These are phyloP conservation scores for Colletotrichum plurivorum DNA, from an alignment of 2,329 filamentous ascomycete species.

Conservation along the genomic window DNA sequence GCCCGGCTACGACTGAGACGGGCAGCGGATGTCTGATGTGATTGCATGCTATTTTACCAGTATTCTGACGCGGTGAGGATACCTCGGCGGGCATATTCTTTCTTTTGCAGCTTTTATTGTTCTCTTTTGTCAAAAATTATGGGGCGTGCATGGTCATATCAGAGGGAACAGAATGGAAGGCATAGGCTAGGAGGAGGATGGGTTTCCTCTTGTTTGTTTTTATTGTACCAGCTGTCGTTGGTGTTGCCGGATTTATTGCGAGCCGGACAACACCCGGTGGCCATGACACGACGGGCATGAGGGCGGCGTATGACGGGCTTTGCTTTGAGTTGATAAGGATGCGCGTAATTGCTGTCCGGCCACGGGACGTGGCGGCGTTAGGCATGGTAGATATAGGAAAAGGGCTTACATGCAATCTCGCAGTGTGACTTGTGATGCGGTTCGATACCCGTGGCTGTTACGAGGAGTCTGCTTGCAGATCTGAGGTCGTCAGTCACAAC, in stretches of 20 bases:
- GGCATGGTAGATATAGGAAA: slow-evolving; percentile 18
- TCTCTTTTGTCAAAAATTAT: slow-evolving; percentile 19
- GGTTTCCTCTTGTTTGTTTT: neutral
- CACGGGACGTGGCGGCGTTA: slow-evolving; percentile 13
- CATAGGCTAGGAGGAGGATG: neutral
- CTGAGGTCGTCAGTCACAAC: too few relatives aligned
- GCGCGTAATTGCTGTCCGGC: slow-evolving; percentile 7
- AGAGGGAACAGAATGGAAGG: neutral
- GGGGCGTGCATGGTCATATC: slow-evolving; percentile 14
- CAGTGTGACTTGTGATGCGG: neutral
- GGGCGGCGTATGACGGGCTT: slow-evolving; percentile 28
- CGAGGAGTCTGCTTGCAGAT: too few relatives aligned
- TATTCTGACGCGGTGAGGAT: slow-evolving; percentile 36
- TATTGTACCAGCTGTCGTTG: neutral
- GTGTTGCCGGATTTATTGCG: neutral
- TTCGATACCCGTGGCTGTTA: too few relatives aligned
- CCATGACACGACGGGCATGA: slow-evolving; percentile 32
- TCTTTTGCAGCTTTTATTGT: neutral
- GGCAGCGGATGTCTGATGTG: neutral
- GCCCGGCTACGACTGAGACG: slow-evolving; percentile 18
- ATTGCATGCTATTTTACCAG: slow-evolving; percentile 15
- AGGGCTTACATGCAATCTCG: neutral
- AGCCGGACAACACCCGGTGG: neutral
- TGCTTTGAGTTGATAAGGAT: slow-evolving; percentile 4
- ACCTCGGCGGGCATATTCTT: slow-evolving; percentile 22